phyloP scores from a whole-genome alignment of 352 stramenopile genomes.

The Pythium aphanidermatum region DNA sequence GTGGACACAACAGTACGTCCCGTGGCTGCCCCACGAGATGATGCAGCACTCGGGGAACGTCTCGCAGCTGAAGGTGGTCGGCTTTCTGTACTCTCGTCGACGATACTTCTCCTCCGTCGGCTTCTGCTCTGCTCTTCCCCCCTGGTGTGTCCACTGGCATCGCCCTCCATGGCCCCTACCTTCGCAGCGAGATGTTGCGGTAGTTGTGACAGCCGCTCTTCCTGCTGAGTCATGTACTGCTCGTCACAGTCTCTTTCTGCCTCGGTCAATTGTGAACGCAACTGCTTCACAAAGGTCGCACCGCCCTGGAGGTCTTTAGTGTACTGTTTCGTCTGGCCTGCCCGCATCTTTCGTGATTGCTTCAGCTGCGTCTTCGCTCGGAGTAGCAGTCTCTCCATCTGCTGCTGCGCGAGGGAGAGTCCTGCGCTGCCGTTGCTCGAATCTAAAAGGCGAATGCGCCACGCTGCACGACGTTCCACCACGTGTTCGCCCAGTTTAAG shows the following conservation, averaged over 20 bases:
- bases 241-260: constrained; percentile 43
- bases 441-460: constrained; percentile 62
- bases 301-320: constrained; percentile 37
- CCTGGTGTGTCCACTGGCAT: constrained; percentile 2
- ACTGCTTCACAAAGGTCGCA: constrained; percentile 38
- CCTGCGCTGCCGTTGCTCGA: constrained; percentile 58
- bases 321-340: constrained; percentile 44
- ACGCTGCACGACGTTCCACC: constrained; percentile 58
- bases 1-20: background rate
- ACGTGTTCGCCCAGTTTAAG: constrained; percentile 44
- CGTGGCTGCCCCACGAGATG: background rate
- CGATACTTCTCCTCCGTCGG: too few relatives aligned
- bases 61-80: too few relatives aligned
- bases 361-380: constrained; percentile 72
- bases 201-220: constrained; percentile 32
- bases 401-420: constrained; percentile 64
- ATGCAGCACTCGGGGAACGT: too few relatives aligned
- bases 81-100: too few relatives aligned
- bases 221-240: constrained; percentile 35
- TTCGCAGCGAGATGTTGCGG: constrained; percentile 35
- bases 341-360: constrained; percentile 64
- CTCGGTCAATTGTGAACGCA: constrained; percentile 40
- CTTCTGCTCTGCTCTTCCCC: too few relatives aligned
- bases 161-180: constrained; percentile 32
- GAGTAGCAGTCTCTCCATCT: constrained; percentile 73